Conservation (phyloP, 2,329 filamentous ascomycete genomes). For the Penicillium sclerotigenum region DNA sequence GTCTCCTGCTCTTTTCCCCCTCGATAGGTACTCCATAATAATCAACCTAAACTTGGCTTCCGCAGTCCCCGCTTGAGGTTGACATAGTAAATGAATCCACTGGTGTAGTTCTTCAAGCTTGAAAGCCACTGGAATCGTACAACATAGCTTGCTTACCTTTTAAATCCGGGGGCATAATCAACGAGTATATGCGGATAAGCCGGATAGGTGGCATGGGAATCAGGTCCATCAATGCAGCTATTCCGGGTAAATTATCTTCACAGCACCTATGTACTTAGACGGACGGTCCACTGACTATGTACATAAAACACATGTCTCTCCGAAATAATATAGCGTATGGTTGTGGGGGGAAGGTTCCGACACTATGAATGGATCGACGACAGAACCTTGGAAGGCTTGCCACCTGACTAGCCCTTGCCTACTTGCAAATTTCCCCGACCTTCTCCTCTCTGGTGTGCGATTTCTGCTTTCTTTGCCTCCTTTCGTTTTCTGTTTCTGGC, state of each 20-base stretch:
- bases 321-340: neutral
- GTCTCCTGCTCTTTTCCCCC: neutral
- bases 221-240: neutral
- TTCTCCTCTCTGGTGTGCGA: neutral
- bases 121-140: neutral
- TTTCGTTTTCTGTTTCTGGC: neutral
- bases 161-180: neutral
- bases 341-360: neutral
- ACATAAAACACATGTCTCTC: neutral
- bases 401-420: slow-evolving; percentile 3
- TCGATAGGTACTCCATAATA: neutral
- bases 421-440: neutral
- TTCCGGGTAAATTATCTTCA: neutral
- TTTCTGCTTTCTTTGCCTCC: neutral
- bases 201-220: neutral
- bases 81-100: neutral
- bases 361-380: neutral
- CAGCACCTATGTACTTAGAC: neutral
- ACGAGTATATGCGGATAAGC: neutral
- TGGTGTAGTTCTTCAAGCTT: neutral
- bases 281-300: neutral
- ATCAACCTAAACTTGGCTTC: neutral
- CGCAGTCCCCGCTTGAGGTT: neutral
- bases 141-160: neutral
- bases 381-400: neutral